Base-by-base conservation (phyloP, 2,329 filamentous ascomycete genomes). In the Neonectria hederae region DNA sequence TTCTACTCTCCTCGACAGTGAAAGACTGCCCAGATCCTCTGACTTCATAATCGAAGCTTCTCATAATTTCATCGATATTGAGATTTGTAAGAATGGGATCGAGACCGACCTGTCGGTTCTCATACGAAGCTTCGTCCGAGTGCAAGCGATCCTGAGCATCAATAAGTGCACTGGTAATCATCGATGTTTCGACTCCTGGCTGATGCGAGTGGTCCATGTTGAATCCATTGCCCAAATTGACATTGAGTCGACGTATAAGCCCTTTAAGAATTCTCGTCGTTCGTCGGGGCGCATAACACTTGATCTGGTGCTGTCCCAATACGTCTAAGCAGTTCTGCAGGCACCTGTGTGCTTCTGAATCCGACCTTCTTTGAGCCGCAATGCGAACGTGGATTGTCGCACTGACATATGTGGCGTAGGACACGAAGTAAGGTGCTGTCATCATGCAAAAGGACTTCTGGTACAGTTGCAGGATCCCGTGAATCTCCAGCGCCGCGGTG, bases 391-490 rank as follows among this genome's bases (percentile, higher is more conserved):
- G 80, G 10, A 87, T 85, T 0, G 83, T 86, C 0, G 82, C 83
- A 9, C 80, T 80, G 0, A 85, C 83, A 60, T 86, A 87, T 0
- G 83, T 84, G 0, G 85, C 83, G 65, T 87, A 87, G 0, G 83
- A 83, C 17, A 86, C 77, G 1, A 86, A 73, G 52, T 86, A 86
- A 0, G 85, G 84, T 0, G 83, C 80, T 8, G 78, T 72, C 13
- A 74, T 73, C 1, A 85, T 76, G 1, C 80, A 82, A 42, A 82
- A 86, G 0, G 77, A 70, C 14, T 74, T 72, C 11, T 80, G 76
- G 48, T 84, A 85, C 3, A 76, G 68, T 22, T 77, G 76, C 0
- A 86, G 63, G 0, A 85, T 69, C 1, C 76, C 69, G 6, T 81
- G 78, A 2, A 84, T 84, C 5, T 80, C 76, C 13, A 75, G 70